Percentiles rank a stretch among this genome's conserved stretches.
Conservation (phyloP, 495 filamentous ascomycete species). For the Penicillium desertorum region DNA sequence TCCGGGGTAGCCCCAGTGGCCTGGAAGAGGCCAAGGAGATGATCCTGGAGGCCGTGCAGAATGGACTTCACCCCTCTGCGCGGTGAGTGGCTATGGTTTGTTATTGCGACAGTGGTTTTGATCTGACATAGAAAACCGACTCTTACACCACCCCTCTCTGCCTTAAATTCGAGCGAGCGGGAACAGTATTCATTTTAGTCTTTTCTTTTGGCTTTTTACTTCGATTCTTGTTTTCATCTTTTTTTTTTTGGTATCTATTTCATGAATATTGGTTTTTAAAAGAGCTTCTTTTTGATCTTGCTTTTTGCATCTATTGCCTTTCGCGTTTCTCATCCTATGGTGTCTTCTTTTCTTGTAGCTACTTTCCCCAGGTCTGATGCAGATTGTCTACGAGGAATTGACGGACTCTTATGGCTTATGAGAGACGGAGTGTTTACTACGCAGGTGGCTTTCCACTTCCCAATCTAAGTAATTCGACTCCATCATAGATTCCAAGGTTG, state of each 20-base stretch:
- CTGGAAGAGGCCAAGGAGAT: slow-evolving; percentile 85
- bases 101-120: neutral
- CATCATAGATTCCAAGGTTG: neutral
- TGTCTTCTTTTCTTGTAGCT: slow-evolving; percentile 4
- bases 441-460: neutral
- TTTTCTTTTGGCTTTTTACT: slow-evolving; percentile 4
- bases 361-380: neutral
- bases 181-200: slow-evolving; percentile 4
- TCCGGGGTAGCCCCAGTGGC: slow-evolving; percentile 73
- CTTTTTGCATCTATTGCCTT: neutral
- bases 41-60: slow-evolving; percentile 76
- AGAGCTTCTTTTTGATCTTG: slow-evolving; percentile 11
- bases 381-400: slow-evolving; percentile 1
- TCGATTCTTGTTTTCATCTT: slow-evolving; percentile 8
- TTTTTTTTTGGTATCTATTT: slow-evolving; percentile 12
- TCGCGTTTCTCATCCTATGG: neutral
- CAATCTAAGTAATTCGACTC: neutral
- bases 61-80: slow-evolving; percentile 34
- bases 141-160: slow-evolving; percentile 5
- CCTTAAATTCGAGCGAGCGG: slow-evolving; percentile 12
- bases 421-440: neutral
- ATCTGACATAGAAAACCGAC: slow-evolving; percentile 5
- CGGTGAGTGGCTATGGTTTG: slow-evolving; percentile 14
- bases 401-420: neutral
- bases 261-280: slow-evolving; percentile 18